A percentile compares a stretch with the other conserved stretches of the same genome.
phyloP scores from a whole-genome alignment of 768 basidiomycete species.

The Tylopilus intermedius region DNA sequence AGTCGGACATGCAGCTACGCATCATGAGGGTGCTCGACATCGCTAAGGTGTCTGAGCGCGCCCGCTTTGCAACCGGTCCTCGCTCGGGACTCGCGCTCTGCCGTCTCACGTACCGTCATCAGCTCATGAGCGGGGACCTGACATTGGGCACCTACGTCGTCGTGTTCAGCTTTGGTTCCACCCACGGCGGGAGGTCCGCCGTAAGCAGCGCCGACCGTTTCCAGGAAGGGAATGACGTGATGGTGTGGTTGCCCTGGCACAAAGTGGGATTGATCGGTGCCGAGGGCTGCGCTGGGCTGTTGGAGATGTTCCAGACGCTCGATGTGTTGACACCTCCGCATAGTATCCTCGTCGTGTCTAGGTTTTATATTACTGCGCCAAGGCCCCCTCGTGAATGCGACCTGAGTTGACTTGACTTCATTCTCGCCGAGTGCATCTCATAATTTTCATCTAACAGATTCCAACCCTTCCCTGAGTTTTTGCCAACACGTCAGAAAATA shows the following conservation, averaged over 20 bases:
- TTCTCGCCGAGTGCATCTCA: background rate
- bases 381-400: background rate
- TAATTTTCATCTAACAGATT: no score
- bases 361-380: constrained; percentile 21
- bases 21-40: constrained; percentile 41
- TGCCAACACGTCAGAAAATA: no score
- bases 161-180: constrained; percentile 35
- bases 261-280: constrained; percentile 29
- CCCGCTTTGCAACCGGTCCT: constrained; percentile 22
- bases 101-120: constrained; percentile 26
- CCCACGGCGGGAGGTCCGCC: constrained; percentile 19
- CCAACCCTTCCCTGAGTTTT: no score
- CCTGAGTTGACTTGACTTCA: constrained; percentile 44
- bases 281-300: constrained; percentile 9
- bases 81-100: constrained; percentile 42
- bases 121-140: constrained; percentile 14
- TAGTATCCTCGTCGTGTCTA: constrained; percentile 27
- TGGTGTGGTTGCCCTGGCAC: constrained; percentile 51
- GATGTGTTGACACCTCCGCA: constrained; percentile 28
- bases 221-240: constrained; percentile 36
- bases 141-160: constrained; percentile 30
- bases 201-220: constrained; percentile 37
- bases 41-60: constrained; percentile 25
- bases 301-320: constrained; percentile 19
- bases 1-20: constrained; percentile 40